These are phyloP conservation scores for Cordyceps pruinosa DNA, from an alignment of 2,329 filamentous ascomycete species.

Conservation along the genomic window DNA sequence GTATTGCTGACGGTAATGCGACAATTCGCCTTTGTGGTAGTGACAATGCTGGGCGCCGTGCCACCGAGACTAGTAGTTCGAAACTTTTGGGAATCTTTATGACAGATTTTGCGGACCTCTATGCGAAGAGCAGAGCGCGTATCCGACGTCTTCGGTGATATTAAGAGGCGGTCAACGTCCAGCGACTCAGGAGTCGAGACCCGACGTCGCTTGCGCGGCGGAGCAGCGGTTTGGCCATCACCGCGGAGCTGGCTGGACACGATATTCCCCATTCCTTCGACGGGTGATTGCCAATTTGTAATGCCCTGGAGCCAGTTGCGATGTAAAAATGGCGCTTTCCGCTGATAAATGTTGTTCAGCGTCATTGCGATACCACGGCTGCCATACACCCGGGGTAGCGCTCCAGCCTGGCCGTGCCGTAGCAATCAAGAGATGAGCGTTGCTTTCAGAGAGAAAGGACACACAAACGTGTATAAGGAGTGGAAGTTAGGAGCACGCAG, in stretches of 20 bases:
- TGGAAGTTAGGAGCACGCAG: neutral
- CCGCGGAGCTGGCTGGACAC: constrained; percentile 32
- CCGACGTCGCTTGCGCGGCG: constrained; percentile 45
- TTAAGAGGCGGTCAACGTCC: constrained; percentile 27
- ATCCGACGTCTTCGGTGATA: constrained; percentile 24
- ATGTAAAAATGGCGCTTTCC: constrained; percentile 47
- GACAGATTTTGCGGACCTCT: constrained; percentile 46
- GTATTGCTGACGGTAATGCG: constrained; percentile 32
- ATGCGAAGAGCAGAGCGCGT: constrained; percentile 41
- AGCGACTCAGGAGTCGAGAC: constrained; percentile 33
- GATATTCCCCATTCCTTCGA: constrained; percentile 37
- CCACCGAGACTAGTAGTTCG: constrained; percentile 21
- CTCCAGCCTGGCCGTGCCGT: neutral
- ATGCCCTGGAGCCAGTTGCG: constrained; percentile 46
- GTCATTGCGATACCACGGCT: constrained; percentile 35
- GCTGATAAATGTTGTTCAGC: constrained; percentile 38
- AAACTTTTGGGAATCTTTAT: constrained; percentile 38
- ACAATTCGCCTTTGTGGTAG: constrained; percentile 30
- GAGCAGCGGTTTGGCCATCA: constrained; percentile 28
- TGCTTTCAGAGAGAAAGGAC: neutral
- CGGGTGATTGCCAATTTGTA: constrained; percentile 33
- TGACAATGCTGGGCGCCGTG: constrained; percentile 24
- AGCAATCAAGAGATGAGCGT: neutral
- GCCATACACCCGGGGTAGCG: constrained; percentile 3
- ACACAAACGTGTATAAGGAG: neutral